Conservation (phyloP, 805 yeast species). For the Candida germanica region DNA sequence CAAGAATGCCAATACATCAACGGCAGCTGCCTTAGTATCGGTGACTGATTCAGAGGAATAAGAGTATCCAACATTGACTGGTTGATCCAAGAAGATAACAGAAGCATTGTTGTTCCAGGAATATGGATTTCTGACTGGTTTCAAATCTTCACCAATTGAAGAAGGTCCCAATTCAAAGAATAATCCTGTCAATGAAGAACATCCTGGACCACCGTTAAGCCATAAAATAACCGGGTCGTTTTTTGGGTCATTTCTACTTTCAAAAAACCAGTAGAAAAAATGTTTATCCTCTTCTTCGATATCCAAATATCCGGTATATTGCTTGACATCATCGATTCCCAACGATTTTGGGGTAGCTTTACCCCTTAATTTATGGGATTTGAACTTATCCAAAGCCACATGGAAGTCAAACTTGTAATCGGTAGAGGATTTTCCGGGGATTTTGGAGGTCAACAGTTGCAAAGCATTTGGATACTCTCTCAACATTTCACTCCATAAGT, state of each 20-base stretch:
- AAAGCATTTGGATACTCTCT: constrained; percentile 56
- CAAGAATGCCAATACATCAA: constrained; percentile 35
- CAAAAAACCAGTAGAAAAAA: constrained; percentile 45
- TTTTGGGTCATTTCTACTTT: constrained; percentile 41
- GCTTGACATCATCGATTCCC: constrained; percentile 80
- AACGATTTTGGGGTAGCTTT: constrained; percentile 58
- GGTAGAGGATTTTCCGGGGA: constrained; percentile 53
- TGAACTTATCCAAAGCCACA: constrained; percentile 36
- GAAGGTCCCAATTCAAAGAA: constrained; percentile 36
- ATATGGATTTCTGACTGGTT: constrained; percentile 29
- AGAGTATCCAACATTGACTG: constrained; percentile 33
- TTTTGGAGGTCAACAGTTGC: constrained; percentile 44
- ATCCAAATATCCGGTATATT: constrained; percentile 83
- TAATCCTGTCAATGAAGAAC: constrained; percentile 32
- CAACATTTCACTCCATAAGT: constrained; percentile 64
- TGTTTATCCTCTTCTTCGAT: constrained; percentile 67
- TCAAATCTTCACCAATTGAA: constrained; percentile 23
- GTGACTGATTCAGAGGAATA: constrained; percentile 30
- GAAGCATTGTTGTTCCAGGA: constrained; percentile 36
- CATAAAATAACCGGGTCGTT: constrained; percentile 34
- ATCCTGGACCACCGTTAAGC: constrained; percentile 40
- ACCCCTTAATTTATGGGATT: constrained; percentile 58
- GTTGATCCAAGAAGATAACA: constrained; percentile 40
- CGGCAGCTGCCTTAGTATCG: constrained; percentile 31
- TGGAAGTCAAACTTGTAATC: constrained; percentile 31